Percentiles rank a stretch among this genome's conserved stretches.
Conservation (phyloP, 75 land plant species). For the Pinus albicaulis region DNA sequence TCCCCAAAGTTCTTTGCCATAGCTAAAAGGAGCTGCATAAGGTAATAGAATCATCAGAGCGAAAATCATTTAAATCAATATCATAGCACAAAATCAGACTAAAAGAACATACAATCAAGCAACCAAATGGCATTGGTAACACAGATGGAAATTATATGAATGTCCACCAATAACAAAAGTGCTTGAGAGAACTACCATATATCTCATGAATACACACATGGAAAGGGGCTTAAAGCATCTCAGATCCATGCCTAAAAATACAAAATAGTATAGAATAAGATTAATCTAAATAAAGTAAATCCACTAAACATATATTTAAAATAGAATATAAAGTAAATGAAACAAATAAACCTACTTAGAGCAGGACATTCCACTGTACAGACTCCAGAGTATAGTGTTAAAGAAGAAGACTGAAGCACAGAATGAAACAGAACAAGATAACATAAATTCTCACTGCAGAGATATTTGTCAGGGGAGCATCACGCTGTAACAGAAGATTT, state of each 20-base stretch:
- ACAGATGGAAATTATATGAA: neutral
- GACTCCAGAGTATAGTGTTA: too few relatives aligned
- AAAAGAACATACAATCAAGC: neutral
- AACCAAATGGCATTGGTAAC: neutral
- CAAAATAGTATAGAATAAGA: neutral
- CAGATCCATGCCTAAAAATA: neutral
- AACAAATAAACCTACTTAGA: too few relatives aligned
- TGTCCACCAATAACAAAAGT: neutral
- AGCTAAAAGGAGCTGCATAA: slow-evolving; percentile 67
- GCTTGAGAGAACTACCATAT: neutral
- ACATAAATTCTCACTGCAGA: too few relatives aligned
- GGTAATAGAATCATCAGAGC: neutral
- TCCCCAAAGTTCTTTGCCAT: slow-evolving; percentile 64
- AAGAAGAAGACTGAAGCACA: too few relatives aligned
- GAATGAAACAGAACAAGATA: too few relatives aligned
- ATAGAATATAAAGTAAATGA: too few relatives aligned
- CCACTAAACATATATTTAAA: too few relatives aligned
- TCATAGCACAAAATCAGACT: neutral
- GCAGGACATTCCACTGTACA: too few relatives aligned
- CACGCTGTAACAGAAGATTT: too few relatives aligned
- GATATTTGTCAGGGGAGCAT: too few relatives aligned
- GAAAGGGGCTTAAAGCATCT: neutral
- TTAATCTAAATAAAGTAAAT: too few relatives aligned
- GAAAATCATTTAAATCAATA: neutral
- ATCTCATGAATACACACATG: neutral